Evolutionary conservation across 768 basidiomycete species (phyloP).

Genomic region (Strobilomyces echinocephalus): DNA sequence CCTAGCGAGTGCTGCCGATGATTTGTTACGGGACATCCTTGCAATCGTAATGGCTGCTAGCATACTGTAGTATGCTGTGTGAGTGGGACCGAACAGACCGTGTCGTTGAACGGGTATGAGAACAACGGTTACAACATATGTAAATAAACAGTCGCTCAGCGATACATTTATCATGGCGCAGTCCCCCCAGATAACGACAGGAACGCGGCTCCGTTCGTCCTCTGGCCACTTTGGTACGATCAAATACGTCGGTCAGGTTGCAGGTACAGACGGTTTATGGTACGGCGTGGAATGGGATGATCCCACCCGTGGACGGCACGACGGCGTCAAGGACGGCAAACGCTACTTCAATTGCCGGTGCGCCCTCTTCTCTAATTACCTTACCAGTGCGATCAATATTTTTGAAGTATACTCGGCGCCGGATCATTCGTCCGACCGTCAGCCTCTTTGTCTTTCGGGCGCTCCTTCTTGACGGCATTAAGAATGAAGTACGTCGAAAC

Average conservation of each 20-base stretch:
- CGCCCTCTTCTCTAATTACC: conserved; percentile 18
- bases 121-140: background rate
- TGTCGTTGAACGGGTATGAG: background rate
- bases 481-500: conserved; percentile 71
- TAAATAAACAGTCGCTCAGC: conserved; percentile 10
- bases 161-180: conserved; percentile 1
- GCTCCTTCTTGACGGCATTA: conserved; percentile 72
- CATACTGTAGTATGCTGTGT: conserved; percentile 17
- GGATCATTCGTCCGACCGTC: conserved; percentile 81
- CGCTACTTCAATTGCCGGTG: conserved; percentile 79
- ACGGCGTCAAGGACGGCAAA: conserved; percentile 72
- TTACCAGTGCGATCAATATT: conserved; percentile 6
- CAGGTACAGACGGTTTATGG: conserved; percentile 67
- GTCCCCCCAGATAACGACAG: conserved; percentile 32
- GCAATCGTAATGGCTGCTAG: conserved; percentile 22
- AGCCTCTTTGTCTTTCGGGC: conserved; percentile 51
- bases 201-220: conserved; percentile 49
- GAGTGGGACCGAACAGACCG: background rate
- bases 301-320: conserved; percentile 77
- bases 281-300: conserved; percentile 99
- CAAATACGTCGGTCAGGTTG: conserved; percentile 61
- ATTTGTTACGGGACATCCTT: conserved; percentile 28
- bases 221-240: conserved; percentile 62
- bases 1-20: conserved; percentile 26
- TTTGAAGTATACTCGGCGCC: conserved; percentile 49